A percentile compares a stretch with the other conserved stretches of the same genome.
Conservation (phyloP, 148 eudicot species). For the Cornus kousa region DNA sequence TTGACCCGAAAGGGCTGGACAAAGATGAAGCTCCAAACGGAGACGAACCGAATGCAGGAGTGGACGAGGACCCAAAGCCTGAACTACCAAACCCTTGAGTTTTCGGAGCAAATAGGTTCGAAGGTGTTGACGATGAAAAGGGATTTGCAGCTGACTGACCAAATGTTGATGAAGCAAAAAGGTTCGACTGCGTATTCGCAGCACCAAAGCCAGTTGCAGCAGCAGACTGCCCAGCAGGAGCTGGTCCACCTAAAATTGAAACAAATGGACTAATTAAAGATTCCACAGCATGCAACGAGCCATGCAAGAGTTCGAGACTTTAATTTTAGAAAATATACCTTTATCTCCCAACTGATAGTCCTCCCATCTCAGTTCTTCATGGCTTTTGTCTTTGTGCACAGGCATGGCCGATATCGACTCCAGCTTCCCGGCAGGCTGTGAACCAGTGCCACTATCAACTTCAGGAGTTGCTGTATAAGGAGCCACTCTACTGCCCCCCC, state of each 20-base stretch:
- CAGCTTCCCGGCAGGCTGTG: slow-evolving; percentile 64
- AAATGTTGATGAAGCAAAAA: slow-evolving; percentile 57
- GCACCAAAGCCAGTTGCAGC: slow-evolving; percentile 46
- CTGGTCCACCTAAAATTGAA: slow-evolving; percentile 66
- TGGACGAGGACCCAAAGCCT: slow-evolving; percentile 57
- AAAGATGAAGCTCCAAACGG: slow-evolving; percentile 52
- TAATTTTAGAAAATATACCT: slow-evolving; percentile 37
- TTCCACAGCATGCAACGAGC: neutral
- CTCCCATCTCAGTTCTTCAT: slow-evolving; percentile 97
- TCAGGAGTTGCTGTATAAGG: slow-evolving; percentile 67
- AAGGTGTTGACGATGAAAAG: slow-evolving; percentile 57
- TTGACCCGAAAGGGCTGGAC: slow-evolving; percentile 62
- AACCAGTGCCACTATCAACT: slow-evolving; percentile 39
- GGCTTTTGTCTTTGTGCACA: slow-evolving; percentile 91
- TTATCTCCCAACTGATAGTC: slow-evolving; percentile 94
- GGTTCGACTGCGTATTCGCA: slow-evolving; percentile 41
- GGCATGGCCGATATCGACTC: slow-evolving; percentile 95
- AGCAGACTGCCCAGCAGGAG: slow-evolving; percentile 71
- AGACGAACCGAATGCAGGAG: slow-evolving; percentile 58
- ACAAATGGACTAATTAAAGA: neutral
- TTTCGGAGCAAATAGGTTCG: slow-evolving; percentile 73
- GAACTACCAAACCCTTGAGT: slow-evolving; percentile 48
- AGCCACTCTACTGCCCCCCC: slow-evolving; percentile 76
- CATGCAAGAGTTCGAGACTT: neutral
- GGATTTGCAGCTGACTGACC: slow-evolving; percentile 69